phyloP scores from a whole-genome alignment of 1,284 basidiomycete genomes.

The Melampsora americana region DNA sequence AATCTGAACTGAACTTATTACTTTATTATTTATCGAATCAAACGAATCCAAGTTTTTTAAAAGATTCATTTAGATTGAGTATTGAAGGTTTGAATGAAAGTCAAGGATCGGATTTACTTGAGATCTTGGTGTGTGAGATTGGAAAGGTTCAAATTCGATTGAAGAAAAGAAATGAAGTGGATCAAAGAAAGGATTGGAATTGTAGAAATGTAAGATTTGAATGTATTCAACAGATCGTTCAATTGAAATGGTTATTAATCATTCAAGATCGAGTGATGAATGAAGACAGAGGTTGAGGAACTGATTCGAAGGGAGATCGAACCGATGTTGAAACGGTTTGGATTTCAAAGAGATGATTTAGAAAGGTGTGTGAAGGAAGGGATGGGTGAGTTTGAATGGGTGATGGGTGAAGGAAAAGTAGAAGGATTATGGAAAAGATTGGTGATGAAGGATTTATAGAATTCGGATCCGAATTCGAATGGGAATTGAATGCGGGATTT shows the following conservation, averaged over 20 bases:
- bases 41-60: not conserved
- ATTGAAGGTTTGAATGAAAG: constrained; percentile 35
- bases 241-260: not conserved
- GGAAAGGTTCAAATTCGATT: not conserved
- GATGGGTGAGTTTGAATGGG: not conserved
- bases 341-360: not conserved
- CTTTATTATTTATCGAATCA: constrained; percentile 7
- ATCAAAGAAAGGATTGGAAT: not conserved
- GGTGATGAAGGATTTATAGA: not conserved
- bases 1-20: constrained; percentile 28
- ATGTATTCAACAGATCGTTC: not conserved
- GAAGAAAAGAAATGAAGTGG: not conserved
- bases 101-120: not conserved
- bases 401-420: not conserved
- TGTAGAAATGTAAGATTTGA: not conserved
- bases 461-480: too few relatives aligned
- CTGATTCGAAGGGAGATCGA: too few relatives aligned
- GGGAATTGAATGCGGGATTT: too few relatives aligned
- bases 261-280: not conserved
- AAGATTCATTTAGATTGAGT: constrained; percentile 14
- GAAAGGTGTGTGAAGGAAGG: not conserved
- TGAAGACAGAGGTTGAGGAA: not conserved
- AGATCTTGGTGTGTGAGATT: not conserved
- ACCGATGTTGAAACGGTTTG: not conserved
- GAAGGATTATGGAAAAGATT: not conserved